phyloP scores from a whole-genome alignment of 257 asterid genomes.

The Paraleonurus japonicus region DNA sequence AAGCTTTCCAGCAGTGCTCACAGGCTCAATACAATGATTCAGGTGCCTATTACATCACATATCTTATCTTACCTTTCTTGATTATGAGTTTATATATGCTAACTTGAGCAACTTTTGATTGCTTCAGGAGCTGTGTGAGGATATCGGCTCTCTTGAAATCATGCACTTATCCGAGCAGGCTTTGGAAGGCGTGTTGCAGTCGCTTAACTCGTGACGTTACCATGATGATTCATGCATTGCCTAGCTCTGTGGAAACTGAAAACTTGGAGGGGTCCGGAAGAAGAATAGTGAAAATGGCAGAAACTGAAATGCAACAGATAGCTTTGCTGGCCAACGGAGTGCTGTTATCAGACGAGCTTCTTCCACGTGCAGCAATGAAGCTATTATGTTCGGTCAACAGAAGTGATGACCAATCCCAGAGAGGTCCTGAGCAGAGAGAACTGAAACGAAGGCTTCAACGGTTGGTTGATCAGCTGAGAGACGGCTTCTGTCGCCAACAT shows the following conservation, averaged over 20 bases:
- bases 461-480: slow-evolving; percentile 78
- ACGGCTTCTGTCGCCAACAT: slow-evolving; percentile 86
- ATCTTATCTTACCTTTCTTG: background rate
- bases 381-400: slow-evolving; percentile 36
- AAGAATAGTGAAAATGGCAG: slow-evolving; percentile 71
- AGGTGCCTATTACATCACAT: slow-evolving; percentile 39
- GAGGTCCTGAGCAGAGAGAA: slow-evolving; percentile 73
- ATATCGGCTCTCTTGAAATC: slow-evolving; percentile 75
- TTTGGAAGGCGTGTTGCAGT: slow-evolving; percentile 68
- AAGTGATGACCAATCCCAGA: slow-evolving; percentile 44
- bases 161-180: slow-evolving; percentile 67
- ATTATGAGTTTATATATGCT: no score
- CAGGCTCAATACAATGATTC: slow-evolving; percentile 80
- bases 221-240: slow-evolving; percentile 73
- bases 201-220: slow-evolving; percentile 59
- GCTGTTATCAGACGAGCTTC: slow-evolving; percentile 72
- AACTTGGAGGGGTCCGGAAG: slow-evolving; percentile 67
- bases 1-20: slow-evolving; percentile 84
- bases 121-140: slow-evolving; percentile 80
- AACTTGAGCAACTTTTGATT: background rate
- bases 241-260: slow-evolving; percentile 70
- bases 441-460: slow-evolving; percentile 69
- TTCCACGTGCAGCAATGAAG: slow-evolving; percentile 72
- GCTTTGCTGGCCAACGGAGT: slow-evolving; percentile 79
- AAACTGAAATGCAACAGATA: slow-evolving; percentile 63